These are phyloP conservation scores for Eleusine indica DNA, from an alignment of 176 grass and related monocot species.

Conservation along the genomic window DNA sequence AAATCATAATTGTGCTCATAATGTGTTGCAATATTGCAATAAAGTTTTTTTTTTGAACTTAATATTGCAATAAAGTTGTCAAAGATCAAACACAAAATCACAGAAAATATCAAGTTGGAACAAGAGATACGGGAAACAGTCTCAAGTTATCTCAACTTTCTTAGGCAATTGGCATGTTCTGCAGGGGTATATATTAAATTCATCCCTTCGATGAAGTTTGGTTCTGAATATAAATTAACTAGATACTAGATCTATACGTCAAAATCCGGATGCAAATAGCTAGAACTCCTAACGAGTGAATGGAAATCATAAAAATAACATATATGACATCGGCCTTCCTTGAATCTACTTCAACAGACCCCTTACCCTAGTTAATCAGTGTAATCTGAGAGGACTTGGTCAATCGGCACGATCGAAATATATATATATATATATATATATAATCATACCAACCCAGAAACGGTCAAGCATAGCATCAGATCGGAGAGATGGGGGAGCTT, in stretches of 20 bases:
- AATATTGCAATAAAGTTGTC: not conserved
- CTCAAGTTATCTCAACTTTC: not conserved
- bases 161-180: not conserved
- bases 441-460: not conserved
- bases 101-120: slow-evolving; percentile 2
- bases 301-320: not conserved
- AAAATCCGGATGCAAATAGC: not conserved
- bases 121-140: not conserved
- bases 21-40: not conserved
- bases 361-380: not conserved
- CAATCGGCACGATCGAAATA: not conserved
- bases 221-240: not conserved
- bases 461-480: slow-evolving; percentile 5
- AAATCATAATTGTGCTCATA: not conserved
- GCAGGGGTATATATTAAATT: not conserved
- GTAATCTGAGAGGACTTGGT: not conserved
- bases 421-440: not conserved
- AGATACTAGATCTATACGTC: slow-evolving; percentile 31
- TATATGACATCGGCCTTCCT: not conserved
- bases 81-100: not conserved
- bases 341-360: not conserved
- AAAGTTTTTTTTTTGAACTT: not conserved
- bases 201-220: not conserved
- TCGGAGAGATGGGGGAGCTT: slow-evolving; percentile 23
- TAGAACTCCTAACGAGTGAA: not conserved